Conservation (phyloP, 1,284 basidiomycete species). For the Ustilago crameri region DNA sequence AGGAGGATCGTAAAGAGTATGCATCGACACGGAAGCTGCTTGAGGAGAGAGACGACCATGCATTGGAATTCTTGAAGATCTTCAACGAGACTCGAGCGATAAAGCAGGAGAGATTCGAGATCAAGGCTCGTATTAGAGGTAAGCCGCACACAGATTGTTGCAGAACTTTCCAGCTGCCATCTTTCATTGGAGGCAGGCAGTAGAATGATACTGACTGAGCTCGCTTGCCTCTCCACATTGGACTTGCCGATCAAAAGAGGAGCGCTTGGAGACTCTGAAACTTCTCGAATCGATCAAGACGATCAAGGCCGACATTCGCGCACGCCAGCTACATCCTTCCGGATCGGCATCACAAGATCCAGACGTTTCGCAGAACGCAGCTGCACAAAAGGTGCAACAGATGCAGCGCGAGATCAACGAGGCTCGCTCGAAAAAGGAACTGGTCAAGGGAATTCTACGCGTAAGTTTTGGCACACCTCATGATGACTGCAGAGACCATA, state of each 20-base stretch:
- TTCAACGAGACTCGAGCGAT: conserved; percentile 30
- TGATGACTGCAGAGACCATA: no score
- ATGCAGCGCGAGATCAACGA: conserved; percentile 42
- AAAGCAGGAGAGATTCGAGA: conserved; percentile 19
- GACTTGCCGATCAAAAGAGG: conserved; percentile 6
- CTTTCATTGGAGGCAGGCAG: neutral
- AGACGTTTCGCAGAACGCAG: conserved; percentile 33
- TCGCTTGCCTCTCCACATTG: no score
- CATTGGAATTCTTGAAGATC: conserved; percentile 39
- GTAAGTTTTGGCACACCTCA: conserved; percentile 25
- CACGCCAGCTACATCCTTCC: conserved; percentile 24
- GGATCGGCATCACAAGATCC: conserved; percentile 15
- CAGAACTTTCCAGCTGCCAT: neutral
- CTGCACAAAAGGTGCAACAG: conserved; percentile 34
- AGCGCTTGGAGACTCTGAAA: conserved; percentile 29
- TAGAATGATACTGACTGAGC: neutral
- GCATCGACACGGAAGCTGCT: conserved; percentile 41
- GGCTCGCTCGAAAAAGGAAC: conserved; percentile 44
- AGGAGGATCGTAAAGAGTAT: conserved; percentile 12
- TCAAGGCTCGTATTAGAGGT: conserved; percentile 36
- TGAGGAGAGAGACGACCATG: conserved; percentile 42
- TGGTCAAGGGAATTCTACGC: conserved; percentile 46
- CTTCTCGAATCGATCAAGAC: conserved; percentile 35
- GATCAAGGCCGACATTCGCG: conserved; percentile 39
- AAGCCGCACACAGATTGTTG: conserved; percentile 3